Base-by-base conservation (phyloP, 768 basidiomycete genomes). In the Candolleomyces aberdarensis region DNA sequence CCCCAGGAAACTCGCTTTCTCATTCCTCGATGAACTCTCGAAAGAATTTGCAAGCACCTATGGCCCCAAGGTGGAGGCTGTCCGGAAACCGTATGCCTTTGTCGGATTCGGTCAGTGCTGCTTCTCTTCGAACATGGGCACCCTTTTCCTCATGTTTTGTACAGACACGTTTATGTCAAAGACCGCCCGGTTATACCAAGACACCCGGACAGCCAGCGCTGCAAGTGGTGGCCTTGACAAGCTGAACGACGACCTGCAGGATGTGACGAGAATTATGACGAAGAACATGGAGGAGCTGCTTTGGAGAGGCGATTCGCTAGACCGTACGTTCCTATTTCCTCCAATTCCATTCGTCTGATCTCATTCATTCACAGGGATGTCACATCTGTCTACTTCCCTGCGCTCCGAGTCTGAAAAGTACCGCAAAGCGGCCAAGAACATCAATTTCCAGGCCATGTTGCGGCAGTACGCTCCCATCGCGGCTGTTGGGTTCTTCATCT, bases 271-370 rank as follows among this genome's bases (percentile, higher is more conserved):
- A 65, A 98, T 99, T 75, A 98, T 99, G 97, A 98, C 97, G 9
- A 98, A 99, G 80, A 98, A 99, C 70, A 99, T 99, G 96, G 97
- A 99, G 75, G 97, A 99, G 74, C 78, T 99, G 56, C 76, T 99
- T 53, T 98, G 96, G 97, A 82, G 97, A 72, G 97, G 97, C 29
- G 97, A 99, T 73, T 96, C 94, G 32, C 81, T 99, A 61, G 97
- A 99, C 74, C 83, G 97, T 96, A 70, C 66, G 91, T 78, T 50
- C 44, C 41, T 44, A 63, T 54, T 29, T 20, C 51, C 58, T 48
- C 6, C 17, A 58, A 20, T 41, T 19, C 31, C 40, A 20, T 15
- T 40, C 49, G 49, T 9, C 17, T 57, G 29, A 61, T 26, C 19
- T 5, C 60, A 54, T 26, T 43, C 52, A 19, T 10, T 40, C 61